Evolutionary conservation across 2,329 filamentous ascomycete species (phyloP).

Genomic region (Arthrobotrys pseudoclavata): DNA sequence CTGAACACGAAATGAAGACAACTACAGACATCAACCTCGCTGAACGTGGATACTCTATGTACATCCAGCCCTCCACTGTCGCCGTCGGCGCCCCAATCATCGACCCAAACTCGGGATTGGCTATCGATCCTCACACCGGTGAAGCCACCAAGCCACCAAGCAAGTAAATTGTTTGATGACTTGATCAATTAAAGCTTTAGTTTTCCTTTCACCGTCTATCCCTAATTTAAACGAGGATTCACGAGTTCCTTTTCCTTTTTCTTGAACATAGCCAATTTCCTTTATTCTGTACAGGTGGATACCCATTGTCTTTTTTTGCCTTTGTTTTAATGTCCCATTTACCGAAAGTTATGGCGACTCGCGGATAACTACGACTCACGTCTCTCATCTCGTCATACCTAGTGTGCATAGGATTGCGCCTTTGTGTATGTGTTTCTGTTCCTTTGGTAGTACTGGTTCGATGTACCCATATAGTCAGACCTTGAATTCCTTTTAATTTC

Average conservation of each 20-base stretch:
- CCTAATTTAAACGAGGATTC: constrained; percentile 35
- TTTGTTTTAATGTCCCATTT: constrained; percentile 35
- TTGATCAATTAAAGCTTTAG: constrained; percentile 6
- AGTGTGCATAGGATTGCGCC: constrained; percentile 49
- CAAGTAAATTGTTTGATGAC: constrained; percentile 23
- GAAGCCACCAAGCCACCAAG: constrained; percentile 58
- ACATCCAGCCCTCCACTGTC: constrained; percentile 29
- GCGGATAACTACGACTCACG: constrained; percentile 57
- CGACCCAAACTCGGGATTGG: constrained; percentile 60
- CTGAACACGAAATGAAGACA: constrained; percentile 58
- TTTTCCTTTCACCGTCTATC: constrained; percentile 25
- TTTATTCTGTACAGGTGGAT: constrained; percentile 53
- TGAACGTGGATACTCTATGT: constrained; percentile 58
- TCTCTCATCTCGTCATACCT: constrained; percentile 31
- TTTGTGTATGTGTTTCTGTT: constrained; percentile 17
- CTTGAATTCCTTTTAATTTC: constrained; percentile 37
- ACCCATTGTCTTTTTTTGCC: constrained; percentile 44
- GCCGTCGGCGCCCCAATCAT: constrained; percentile 53
- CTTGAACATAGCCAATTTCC: constrained; percentile 57
- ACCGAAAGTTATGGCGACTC: constrained; percentile 44
- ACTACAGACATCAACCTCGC: constrained; percentile 56
- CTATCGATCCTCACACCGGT: constrained; percentile 58
- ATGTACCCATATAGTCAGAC: constrained; percentile 37
- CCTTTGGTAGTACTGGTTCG: constrained; percentile 23
- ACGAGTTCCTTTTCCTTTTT: constrained; percentile 39